phyloP scores from a whole-genome alignment of 2,329 filamentous ascomycete genomes.

The Orbilia javanica region DNA sequence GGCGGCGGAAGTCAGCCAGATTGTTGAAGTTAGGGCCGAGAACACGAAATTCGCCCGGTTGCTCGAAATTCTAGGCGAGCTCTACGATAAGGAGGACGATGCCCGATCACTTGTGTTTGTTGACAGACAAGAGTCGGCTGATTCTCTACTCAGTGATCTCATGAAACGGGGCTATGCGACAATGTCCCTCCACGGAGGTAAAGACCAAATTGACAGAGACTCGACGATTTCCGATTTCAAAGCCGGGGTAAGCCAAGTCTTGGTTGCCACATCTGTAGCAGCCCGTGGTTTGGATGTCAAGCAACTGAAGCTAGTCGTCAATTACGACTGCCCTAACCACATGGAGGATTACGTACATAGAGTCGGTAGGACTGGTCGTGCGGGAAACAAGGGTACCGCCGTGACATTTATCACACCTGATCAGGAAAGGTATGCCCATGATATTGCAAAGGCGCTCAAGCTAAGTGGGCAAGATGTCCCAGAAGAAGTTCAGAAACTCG shows the following conservation, averaged over 20 bases:
- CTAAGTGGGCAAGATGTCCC: slow-evolving; percentile 89
- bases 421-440: slow-evolving; percentile 89
- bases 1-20: slow-evolving; percentile 97
- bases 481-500: slow-evolving; percentile 73
- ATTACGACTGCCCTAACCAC: slow-evolving; percentile 85
- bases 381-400: slow-evolving; percentile 94
- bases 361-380: slow-evolving; percentile 90
- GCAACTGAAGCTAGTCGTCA: slow-evolving; percentile 94
- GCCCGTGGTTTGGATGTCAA: slow-evolving; percentile 99
- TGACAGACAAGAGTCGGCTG: slow-evolving; percentile 76
- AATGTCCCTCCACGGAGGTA: slow-evolving; percentile 95
- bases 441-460: slow-evolving; percentile 90
- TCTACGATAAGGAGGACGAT: slow-evolving; percentile 77
- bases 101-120: slow-evolving; percentile 91
- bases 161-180: slow-evolving; percentile 62
- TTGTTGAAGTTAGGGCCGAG: slow-evolving; percentile 94
- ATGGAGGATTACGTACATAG: slow-evolving; percentile 97
- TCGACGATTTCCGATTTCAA: slow-evolving; percentile 99
- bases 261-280: slow-evolving; percentile 99
- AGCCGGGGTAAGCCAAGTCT: slow-evolving; percentile 98
- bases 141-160: slow-evolving; percentile 70
- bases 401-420: slow-evolving; percentile 94
- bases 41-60: slow-evolving; percentile 83
- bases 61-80: slow-evolving; percentile 78
- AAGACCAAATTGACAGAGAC: slow-evolving; percentile 99